Evolutionary conservation across 140 eudicot genomes (phyloP), one percentile per base, ranked within the genome.

Genomic region (Bidens hawaiensis): DNA sequence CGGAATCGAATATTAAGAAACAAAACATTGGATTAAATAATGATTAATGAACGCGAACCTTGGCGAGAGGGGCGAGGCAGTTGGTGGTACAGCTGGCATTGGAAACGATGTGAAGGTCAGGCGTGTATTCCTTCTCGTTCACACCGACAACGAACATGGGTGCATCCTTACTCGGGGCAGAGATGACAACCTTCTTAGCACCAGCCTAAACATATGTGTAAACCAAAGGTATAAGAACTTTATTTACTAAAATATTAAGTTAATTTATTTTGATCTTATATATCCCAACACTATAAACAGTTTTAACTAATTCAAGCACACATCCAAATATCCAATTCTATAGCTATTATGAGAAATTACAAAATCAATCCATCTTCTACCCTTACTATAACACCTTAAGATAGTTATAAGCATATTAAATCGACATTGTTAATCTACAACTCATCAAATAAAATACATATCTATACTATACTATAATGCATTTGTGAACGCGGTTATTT

Each of bases 91-190:
- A 82, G 55, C 85, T 82, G 49, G 88, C 88, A 34, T 82, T 82
- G 25, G 88, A 82, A 60, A 82, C 82, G 31, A 82, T 78, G 70
- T 82, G 73, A 60, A 78, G 80, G 36, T 82, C 85, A 14, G 81
- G 55, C 30, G 55, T 82, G 85, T 82, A 82, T 48, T 82, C 88
- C 62, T 82, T 75, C 75, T 82, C 88, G 8, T 82, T 82, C 68
- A 82, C 88, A 70, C 88, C 88, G 43, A 82, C 85, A 40, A 82
- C 88, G 11, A 82, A 82, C 88, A 82, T 82, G 40, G 85, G 88
- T 8, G 88, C 88, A 78, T 82, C 88, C 82, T 82, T 82, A 18
- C 88, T 82, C 0, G 88, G 88, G n/a, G 88, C 88, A 19, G 88
- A 82, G 10, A 82, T 82, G 77, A 82, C 24, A 26, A 82, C 88